These are phyloP conservation scores for Solanum chacoense DNA, from an alignment of 305 asterid genomes.

Conservation along the genomic window DNA sequence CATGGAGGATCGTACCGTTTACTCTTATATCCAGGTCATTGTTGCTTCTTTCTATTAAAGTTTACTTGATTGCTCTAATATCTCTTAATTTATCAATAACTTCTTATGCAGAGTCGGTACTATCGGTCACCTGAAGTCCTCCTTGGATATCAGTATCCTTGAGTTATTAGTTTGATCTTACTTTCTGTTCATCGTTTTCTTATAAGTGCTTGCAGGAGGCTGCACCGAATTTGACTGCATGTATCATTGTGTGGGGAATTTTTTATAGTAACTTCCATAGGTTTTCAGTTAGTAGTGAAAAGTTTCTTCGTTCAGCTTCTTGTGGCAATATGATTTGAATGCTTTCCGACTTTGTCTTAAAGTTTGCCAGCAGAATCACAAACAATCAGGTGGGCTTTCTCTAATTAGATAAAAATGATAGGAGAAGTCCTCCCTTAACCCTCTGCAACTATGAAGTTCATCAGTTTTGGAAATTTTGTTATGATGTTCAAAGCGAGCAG, in stretches of 20 bases:
- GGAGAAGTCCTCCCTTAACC: background rate
- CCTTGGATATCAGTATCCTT: conserved; percentile 99
- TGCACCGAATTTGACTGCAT: background rate
- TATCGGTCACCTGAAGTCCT: conserved; percentile 99
- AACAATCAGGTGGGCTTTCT: background rate
- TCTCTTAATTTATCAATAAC: conserved; percentile 8
- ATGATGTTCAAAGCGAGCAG: background rate
- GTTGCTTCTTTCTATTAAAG: background rate
- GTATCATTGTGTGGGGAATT: background rate
- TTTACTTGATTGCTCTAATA: background rate
- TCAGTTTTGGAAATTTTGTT: background rate
- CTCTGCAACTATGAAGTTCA: background rate
- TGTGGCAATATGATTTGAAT: background rate
- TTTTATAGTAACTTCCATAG: background rate
- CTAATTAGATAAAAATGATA: background rate
- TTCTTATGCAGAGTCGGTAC: conserved; percentile 84
- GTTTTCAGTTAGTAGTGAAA: background rate
- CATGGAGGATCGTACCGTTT: conserved; percentile 89
- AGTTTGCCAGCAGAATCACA: background rate
- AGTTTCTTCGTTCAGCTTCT: background rate
- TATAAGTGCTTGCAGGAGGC: background rate
- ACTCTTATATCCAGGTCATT: conserved; percentile 89
- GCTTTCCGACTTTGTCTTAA: background rate
- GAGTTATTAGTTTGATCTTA: conserved; percentile 6
- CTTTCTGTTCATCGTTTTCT: conserved; percentile 1